phyloP scores from a whole-genome alignment of 306 rosid species.

The Ormosia emarginata region DNA sequence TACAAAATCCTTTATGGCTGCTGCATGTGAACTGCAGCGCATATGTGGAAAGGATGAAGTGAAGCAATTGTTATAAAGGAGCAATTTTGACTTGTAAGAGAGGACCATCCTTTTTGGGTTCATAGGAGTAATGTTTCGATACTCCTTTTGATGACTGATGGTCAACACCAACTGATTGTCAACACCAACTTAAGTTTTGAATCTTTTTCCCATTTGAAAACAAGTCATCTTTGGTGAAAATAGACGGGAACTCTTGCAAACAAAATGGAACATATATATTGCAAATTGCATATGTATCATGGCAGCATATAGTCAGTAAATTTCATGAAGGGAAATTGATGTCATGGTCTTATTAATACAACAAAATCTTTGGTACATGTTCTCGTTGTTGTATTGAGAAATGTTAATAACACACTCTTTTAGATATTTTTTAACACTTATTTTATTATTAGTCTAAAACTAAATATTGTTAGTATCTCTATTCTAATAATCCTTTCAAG shows the following conservation, averaged over 20 bases:
- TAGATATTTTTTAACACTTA: too few species aligned
- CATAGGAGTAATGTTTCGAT: conserved; percentile 27
- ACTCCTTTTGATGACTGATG: conserved; percentile 31
- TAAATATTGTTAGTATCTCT: too few species aligned
- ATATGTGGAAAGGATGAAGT: conserved; percentile 58
- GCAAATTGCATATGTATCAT: conserved; percentile 12
- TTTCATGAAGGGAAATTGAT: conserved; percentile 17
- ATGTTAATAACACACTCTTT: too few species aligned
- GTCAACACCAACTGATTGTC: too few species aligned
- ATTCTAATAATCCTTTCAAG: too few species aligned
- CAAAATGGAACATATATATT: conserved; percentile 7
- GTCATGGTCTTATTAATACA: not conserved
- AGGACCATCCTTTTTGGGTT: conserved; percentile 31
- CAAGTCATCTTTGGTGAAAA: conserved; percentile 7
- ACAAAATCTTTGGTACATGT: not conserved
- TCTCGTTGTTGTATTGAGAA: too few species aligned
- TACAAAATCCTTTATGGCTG: conserved; percentile 69
- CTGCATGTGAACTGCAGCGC: conserved; percentile 65
- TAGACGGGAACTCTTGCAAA: conserved; percentile 3
- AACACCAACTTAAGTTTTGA: conserved; percentile 17
- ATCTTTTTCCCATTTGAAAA: conserved; percentile 21
- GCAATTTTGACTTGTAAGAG: conserved; percentile 23
- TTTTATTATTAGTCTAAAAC: too few species aligned
- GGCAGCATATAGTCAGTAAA: conserved; percentile 8
- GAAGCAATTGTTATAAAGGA: conserved; percentile 35